phyloP scores from a whole-genome alignment of 306 rosid genomes.

The Glycine tomentella region DNA sequence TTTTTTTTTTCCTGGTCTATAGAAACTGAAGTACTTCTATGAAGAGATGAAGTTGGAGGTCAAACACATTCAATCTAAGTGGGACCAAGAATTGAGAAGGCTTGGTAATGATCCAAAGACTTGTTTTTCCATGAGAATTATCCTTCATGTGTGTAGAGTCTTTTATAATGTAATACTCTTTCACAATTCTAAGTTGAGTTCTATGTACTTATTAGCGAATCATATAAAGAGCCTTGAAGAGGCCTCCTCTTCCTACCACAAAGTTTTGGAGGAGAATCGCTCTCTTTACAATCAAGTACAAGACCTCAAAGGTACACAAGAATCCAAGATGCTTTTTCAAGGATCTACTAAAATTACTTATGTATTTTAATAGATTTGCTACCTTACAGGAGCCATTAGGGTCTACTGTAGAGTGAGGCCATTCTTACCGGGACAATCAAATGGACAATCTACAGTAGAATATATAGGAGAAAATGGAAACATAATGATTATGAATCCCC shows the following conservation, averaged over 20 bases:
- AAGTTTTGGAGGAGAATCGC: conserved; percentile 88
- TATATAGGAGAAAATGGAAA: conserved; percentile 96
- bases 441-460: conserved; percentile 78
- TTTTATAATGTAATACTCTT: conserved; percentile 16
- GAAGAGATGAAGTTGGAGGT: conserved; percentile 68
- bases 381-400: conserved; percentile 80
- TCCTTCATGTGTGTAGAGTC: neutral
- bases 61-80: conserved; percentile 65
- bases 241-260: conserved; percentile 83
- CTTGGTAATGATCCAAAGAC: conserved; percentile 63
- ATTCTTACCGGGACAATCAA: conserved; percentile 75
- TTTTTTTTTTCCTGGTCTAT: conserved; percentile 3
- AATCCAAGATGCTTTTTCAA: conserved; percentile 30
- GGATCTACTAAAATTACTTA: conserved; percentile 17
- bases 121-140: conserved; percentile 37
- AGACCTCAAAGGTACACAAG: conserved; percentile 86
- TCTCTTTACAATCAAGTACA: conserved; percentile 90
- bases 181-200: conserved; percentile 37
- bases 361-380: conserved; percentile 24
- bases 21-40: conserved; percentile 73
- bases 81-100: conserved; percentile 76
- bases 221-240: conserved; percentile 80
- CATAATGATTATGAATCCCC: conserved; percentile 90
- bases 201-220: conserved; percentile 57
- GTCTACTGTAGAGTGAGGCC: conserved; percentile 97